A percentile compares a stretch with the other conserved stretches of the same genome.
These are phyloP conservation scores for Cephalotrichum gorgonifer DNA, from an alignment of 2,329 filamentous ascomycete species.

Conservation along the genomic window DNA sequence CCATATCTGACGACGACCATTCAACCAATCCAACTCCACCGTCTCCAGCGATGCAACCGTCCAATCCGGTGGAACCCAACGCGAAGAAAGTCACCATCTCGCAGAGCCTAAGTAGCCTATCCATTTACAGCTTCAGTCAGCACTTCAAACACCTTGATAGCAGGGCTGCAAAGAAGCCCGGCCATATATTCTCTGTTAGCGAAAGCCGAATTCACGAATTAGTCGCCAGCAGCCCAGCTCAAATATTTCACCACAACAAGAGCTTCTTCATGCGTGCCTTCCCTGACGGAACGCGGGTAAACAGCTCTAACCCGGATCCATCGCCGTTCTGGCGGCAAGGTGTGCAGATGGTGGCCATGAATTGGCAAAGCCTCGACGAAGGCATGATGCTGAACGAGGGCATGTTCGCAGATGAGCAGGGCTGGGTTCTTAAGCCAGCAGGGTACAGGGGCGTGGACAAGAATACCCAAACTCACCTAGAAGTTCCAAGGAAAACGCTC, in stretches of 20 bases:
- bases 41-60: neutral
- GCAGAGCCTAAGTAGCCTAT: slow-evolving; percentile 60
- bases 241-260: slow-evolving; percentile 81
- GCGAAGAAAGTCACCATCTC: slow-evolving; percentile 55
- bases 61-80: slow-evolving; percentile 21
- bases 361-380: slow-evolving; percentile 92
- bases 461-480: slow-evolving; percentile 27
- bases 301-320: slow-evolving; percentile 91
- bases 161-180: slow-evolving; percentile 45
- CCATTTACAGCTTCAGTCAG: slow-evolving; percentile 79
- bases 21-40: neutral
- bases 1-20: slow-evolving; percentile 1
- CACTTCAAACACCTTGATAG: slow-evolving; percentile 66
- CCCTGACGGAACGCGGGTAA: slow-evolving; percentile 65
- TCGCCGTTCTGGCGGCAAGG: slow-evolving; percentile 85
- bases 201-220: slow-evolving; percentile 62
- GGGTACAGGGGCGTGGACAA: slow-evolving; percentile 52
- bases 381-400: slow-evolving; percentile 95
- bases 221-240: slow-evolving; percentile 52
- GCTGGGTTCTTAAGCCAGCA: slow-evolving; percentile 77
- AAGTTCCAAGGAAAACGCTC: slow-evolving; percentile 41
- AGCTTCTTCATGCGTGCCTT: slow-evolving; percentile 86
- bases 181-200: slow-evolving; percentile 78
- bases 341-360: slow-evolving; percentile 95
- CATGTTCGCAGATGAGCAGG: slow-evolving; percentile 82